Percentiles rank a stretch among this genome's conserved stretches.
phyloP scores from a whole-genome alignment of 768 basidiomycete genomes.

The Stropharia rugosoannulata region DNA sequence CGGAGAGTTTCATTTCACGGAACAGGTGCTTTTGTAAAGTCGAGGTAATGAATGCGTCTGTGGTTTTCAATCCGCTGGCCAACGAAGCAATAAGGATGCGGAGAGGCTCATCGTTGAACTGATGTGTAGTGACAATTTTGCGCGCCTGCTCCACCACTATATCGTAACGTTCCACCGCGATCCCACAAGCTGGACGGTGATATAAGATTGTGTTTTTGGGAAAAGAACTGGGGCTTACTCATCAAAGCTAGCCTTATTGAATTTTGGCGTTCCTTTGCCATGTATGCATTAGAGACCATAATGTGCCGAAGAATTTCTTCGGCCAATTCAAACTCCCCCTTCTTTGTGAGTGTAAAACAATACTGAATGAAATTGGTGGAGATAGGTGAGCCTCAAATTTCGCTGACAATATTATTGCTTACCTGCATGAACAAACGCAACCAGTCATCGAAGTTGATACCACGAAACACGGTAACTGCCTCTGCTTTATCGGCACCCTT shows the following conservation, averaged over 20 bases:
- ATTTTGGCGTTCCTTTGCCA: conserved; percentile 58
- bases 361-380: conserved; percentile 45
- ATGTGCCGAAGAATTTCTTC: conserved; percentile 80
- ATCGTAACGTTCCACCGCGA: conserved; percentile 51
- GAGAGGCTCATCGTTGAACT: conserved; percentile 86
- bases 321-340: conserved; percentile 62
- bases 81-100: conserved; percentile 76
- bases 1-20: conserved; percentile 72
- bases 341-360: conserved; percentile 64
- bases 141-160: conserved; percentile 74
- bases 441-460: conserved; percentile 85
- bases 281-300: conserved; percentile 71
- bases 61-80: conserved; percentile 65
- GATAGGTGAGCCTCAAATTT: not conserved
- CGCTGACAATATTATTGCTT: conserved; percentile 12
- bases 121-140: conserved; percentile 70
- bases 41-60: conserved; percentile 74
- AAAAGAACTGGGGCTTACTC: conserved; percentile 43
- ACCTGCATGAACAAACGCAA: conserved; percentile 84
- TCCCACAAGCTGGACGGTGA: conserved; percentile 62
- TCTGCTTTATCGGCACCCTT: conserved; percentile 35
- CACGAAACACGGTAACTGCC: conserved; percentile 72
- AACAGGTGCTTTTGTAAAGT: conserved; percentile 84
- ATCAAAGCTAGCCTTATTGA: conserved; percentile 76
- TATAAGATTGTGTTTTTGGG: not conserved